Evolutionary conservation across 257 asterid genomes (phyloP).

Genomic region (Fraxinus excelsior): DNA sequence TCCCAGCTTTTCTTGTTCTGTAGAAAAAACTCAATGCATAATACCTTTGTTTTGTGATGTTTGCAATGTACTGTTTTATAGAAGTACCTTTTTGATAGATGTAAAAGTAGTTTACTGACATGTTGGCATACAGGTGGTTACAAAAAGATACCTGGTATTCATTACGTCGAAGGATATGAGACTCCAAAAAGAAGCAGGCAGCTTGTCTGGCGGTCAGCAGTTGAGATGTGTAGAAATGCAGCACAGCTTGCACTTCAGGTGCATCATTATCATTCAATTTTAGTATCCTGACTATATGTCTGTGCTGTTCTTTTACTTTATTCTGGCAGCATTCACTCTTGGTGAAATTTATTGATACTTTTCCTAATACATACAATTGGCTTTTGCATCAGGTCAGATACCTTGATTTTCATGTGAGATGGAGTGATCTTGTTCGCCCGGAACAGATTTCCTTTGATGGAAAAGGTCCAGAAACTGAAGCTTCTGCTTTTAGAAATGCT

Average conservation of each 20-base stretch:
- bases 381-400: slow-evolving; percentile 66
- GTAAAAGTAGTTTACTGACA: slow-evolving; percentile 19
- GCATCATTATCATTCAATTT: slow-evolving; percentile 19
- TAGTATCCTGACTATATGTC: background rate
- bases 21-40: slow-evolving; percentile 15
- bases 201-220: slow-evolving; percentile 82
- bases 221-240: slow-evolving; percentile 66
- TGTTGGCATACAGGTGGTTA: slow-evolving; percentile 60
- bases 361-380: slow-evolving; percentile 13
- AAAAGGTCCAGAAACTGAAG: slow-evolving; percentile 71
- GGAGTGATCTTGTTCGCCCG: slow-evolving; percentile 80
- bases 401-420: slow-evolving; percentile 73
- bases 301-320: slow-evolving; percentile 9
- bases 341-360: slow-evolving; percentile 14
- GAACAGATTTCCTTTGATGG: slow-evolving; percentile 60
- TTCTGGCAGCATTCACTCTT: slow-evolving; percentile 16
- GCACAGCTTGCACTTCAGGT: slow-evolving; percentile 95
- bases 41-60: slow-evolving; percentile 15
- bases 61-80: slow-evolving; percentile 1
- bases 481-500: slow-evolving; percentile 85
- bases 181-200: slow-evolving; percentile 64
- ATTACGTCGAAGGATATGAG: slow-evolving; percentile 62
- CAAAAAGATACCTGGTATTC: slow-evolving; percentile 52
- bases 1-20: slow-evolving; percentile 22
- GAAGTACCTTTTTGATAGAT: background rate